Evolutionary conservation across 306 rosid genomes (phyloP), one percentile per base, ranked within the genome.

Genomic region (Cucurbita pepo): DNA sequence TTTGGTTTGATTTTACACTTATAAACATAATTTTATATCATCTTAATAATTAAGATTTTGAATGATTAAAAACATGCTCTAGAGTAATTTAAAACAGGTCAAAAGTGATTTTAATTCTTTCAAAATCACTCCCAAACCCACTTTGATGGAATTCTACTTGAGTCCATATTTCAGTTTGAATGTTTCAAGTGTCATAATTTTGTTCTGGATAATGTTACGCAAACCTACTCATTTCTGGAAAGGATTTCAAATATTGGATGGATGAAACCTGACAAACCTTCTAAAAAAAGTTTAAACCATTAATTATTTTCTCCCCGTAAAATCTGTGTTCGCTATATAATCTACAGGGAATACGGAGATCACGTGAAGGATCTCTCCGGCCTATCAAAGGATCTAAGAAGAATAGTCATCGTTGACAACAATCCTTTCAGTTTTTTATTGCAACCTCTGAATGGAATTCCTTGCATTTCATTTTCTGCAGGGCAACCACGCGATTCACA

Each of bases 361-460:
- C 99, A 95, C 56, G 99, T 95, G 54, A 95, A 95, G 91, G 95
- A 95, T 84, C 96, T 95, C 53, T 82, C 90, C 37, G 80, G 91
- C 85, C 76, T 95, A 72, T 82, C 91, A 34, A 89, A 86, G 76
- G 89, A 95, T 83, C 85, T 89, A 70, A 52, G 87, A 73, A 96
- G 92, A 47, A 79, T 80, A 37, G 99, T 95, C 51, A 86, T 95
- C 58, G 97, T 95, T 54, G 99, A 95, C 82, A 95, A 95, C 88
- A 95, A 95, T 56, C 99, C 99, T 8, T 95, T 95, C 83, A 95
- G 99, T 86, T 95, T 95, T 78, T 64, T 95, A 79, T 73, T 91
- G 79, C 99, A 95, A 82, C 99, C 99, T 30, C 62, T 84, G 70
- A 95, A 95, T 83, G 99, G 99, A 75, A 85, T 95, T 77, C 99